A percentile compares a stretch with the other conserved stretches of the same genome.
phyloP scores from a whole-genome alignment of 192 early-diverging fungal species.

The Piromyces finnis region DNA sequence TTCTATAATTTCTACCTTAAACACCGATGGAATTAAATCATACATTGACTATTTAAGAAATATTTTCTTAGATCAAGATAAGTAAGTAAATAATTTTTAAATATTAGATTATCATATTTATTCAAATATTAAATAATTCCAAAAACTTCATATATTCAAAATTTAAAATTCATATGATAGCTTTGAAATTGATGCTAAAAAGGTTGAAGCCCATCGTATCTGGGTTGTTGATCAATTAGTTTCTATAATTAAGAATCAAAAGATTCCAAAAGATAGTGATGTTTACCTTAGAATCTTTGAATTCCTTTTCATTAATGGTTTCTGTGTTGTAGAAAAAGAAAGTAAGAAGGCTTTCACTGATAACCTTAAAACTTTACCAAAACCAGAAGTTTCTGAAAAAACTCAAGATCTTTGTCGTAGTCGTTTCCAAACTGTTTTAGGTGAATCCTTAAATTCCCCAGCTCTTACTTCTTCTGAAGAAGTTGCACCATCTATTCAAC shows the following conservation, averaged over 20 bases:
- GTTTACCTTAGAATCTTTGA: conserved; percentile 46
- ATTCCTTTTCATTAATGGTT: conserved; percentile 52
- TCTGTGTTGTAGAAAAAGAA: conserved; percentile 38
- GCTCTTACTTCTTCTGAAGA: neutral
- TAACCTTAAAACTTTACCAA: conserved; percentile 11
- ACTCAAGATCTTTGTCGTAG: conserved; percentile 38
- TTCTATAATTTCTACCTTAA: conserved; percentile 51
- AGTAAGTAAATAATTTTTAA: neutral
- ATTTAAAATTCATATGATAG: no score
- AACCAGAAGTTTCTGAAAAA: conserved; percentile 31
- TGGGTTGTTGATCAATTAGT: conserved; percentile 79
- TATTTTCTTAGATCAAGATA: conserved; percentile 37
- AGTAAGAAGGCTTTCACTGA: conserved; percentile 18
- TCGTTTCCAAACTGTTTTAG: conserved; percentile 46
- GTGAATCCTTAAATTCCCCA: conserved; percentile 15
- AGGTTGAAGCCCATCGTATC: conserved; percentile 31
- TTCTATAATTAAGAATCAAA: conserved; percentile 46
- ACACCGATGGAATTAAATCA: conserved; percentile 37
- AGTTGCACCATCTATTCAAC: neutral
- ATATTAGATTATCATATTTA: neutral
- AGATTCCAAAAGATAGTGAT: conserved; percentile 56
- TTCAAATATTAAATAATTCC: no score
- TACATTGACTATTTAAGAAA: conserved; percentile 59
- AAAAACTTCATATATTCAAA: no score
- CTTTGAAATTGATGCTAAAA: conserved; percentile 4